phyloP scores from a whole-genome alignment of 169 alveolate species.

The Babesia bigemina region DNA sequence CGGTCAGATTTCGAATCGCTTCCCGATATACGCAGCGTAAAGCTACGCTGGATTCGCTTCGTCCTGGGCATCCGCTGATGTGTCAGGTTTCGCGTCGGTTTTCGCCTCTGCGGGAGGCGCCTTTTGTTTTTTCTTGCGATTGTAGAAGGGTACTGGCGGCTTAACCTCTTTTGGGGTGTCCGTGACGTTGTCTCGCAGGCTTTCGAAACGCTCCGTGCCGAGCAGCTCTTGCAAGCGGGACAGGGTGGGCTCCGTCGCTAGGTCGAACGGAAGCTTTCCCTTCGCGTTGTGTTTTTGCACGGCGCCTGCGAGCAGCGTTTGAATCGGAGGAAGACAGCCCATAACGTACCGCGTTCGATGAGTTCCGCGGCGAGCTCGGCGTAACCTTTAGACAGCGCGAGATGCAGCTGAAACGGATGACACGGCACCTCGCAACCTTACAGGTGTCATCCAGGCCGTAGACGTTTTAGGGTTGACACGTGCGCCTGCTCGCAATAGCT shows the following conservation, averaged over 20 bases:
- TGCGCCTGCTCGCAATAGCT: conserved; percentile 47
- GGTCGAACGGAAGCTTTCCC: conserved; percentile 57
- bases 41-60: too few species aligned
- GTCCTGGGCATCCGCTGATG: background rate
- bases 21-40: too few species aligned
- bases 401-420: conserved; percentile 42
- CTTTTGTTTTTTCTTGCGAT: conserved; percentile 33
- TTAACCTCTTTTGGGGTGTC: conserved; percentile 29
- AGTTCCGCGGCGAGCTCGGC: conserved; percentile 46
- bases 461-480: conserved; percentile 46
- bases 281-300: conserved; percentile 42
- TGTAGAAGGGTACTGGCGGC: conserved; percentile 51
- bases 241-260: conserved; percentile 37
- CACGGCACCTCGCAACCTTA: background rate
- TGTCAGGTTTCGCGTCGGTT: background rate
- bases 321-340: background rate
- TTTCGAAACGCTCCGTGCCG: conserved; percentile 20
- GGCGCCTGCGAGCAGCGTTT: conserved; percentile 29
- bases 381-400: conserved; percentile 59
- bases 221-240: conserved; percentile 20
- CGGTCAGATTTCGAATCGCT: too few species aligned
- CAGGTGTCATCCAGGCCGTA: conserved; percentile 61
- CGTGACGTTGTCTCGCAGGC: conserved; percentile 13
- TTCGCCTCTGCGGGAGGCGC: background rate
- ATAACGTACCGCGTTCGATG: conserved; percentile 30